phyloP scores from a whole-genome alignment of 1,284 basidiomycete genomes.

The Sphaerobolus stellatus region DNA sequence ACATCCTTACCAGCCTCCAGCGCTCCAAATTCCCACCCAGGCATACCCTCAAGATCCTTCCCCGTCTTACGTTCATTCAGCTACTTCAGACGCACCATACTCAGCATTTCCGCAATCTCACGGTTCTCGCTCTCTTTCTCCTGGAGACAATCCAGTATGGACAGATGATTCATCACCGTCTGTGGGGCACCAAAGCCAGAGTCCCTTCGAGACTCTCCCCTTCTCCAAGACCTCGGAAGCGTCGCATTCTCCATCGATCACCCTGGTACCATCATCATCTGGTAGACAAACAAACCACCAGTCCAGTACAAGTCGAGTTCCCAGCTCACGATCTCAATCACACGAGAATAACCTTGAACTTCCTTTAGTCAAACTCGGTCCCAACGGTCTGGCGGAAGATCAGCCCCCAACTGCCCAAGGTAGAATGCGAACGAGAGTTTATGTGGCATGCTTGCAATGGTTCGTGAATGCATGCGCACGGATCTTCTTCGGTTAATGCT shows the following conservation, averaged over 20 bases:
- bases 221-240: too few species aligned
- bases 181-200: neutral
- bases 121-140: neutral
- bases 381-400: slow-evolving; percentile 50
- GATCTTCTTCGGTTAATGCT: slow-evolving; percentile 17
- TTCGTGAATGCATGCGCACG: slow-evolving; percentile 31
- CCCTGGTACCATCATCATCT: too few species aligned
- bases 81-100: neutral
- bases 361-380: slow-evolving; percentile 6
- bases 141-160: slow-evolving; percentile 4
- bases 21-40: slow-evolving; percentile 3
- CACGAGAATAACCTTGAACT: neutral
- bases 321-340: neutral
- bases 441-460: slow-evolving; percentile 76
- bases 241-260: too few species aligned
- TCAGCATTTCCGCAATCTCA: neutral
- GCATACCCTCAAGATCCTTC: neutral
- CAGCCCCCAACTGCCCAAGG: slow-evolving; percentile 77
- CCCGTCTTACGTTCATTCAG: slow-evolving; percentile 4
- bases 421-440: slow-evolving; percentile 68
- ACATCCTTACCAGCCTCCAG: neutral
- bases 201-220: slow-evolving; percentile 1
- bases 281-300: too few species aligned
- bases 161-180: slow-evolving; percentile 7
- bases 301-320: too few species aligned